These are phyloP conservation scores for Nothopassalora personata DNA, from an alignment of 2,329 filamentous ascomycete species.

Conservation along the genomic window DNA sequence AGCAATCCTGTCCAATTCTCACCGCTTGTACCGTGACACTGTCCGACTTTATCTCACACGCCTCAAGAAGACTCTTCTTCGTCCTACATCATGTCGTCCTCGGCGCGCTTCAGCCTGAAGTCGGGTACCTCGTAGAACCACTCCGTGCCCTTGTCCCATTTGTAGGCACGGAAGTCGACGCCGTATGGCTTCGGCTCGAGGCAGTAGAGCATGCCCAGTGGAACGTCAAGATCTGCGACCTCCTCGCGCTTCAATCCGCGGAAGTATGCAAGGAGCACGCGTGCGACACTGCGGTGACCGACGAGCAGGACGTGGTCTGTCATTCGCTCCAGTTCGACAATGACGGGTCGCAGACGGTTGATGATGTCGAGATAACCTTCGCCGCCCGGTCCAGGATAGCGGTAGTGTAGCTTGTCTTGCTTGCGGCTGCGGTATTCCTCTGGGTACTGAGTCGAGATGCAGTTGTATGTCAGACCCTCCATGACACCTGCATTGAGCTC, in stretches of 20 bases:
- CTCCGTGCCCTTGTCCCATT: constrained; percentile 70
- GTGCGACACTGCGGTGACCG: constrained; percentile 84
- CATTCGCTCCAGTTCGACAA: constrained; percentile 94
- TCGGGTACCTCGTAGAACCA: constrained; percentile 84
- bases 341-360: constrained; percentile 88
- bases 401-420: constrained; percentile 87
- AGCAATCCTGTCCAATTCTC: not conserved
- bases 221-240: constrained; percentile 90
- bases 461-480: constrained; percentile 90
- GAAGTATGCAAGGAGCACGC: constrained; percentile 93
- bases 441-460: constrained; percentile 73
- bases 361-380: constrained; percentile 97
- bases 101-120: constrained; percentile 65
- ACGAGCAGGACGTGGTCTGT: constrained; percentile 92
- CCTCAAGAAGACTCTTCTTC: not conserved
- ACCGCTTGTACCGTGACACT: not conserved
- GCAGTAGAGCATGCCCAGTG: constrained; percentile 86
- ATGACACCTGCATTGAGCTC: constrained; percentile 90
- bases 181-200: constrained; percentile 97
- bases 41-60: not conserved
- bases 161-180: constrained; percentile 92
- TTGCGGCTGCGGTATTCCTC: constrained; percentile 77
- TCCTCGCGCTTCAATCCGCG: constrained; percentile 85
- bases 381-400: constrained; percentile 90
- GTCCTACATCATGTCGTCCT: constrained; percentile 31